phyloP scores from a whole-genome alignment of 2,329 filamentous ascomycete species.

The Ceratocystis smalleyi region DNA sequence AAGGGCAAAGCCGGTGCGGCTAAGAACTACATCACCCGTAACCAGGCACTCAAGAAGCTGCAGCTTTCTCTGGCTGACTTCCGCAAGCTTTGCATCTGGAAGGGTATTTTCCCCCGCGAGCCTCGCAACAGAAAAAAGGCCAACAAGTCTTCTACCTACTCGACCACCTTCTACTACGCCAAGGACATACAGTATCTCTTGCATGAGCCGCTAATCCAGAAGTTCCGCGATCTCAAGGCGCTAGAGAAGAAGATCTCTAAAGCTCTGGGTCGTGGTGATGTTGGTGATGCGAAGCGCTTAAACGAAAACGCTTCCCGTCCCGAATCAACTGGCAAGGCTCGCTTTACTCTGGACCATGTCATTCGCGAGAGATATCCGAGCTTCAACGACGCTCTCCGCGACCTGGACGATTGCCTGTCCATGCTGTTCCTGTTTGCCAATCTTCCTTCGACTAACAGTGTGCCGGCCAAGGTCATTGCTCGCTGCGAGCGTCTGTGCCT shows the following conservation, averaged over 20 bases:
- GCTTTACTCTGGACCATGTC: conserved; percentile 87
- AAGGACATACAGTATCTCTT: conserved; percentile 98
- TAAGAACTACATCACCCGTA: conserved; percentile 97
- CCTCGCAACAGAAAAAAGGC: conserved; percentile 95
- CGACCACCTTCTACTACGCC: conserved; percentile 80
- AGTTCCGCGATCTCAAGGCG: conserved; percentile 93
- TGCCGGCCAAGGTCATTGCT: conserved; percentile 89
- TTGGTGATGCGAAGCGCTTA: conserved; percentile 70
- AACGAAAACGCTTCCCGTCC: conserved; percentile 75
- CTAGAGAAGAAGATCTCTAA: conserved; percentile 95
- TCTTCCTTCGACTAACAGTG: conserved; percentile 73
- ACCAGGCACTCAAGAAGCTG: conserved; percentile 91
- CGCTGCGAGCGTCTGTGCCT: conserved; percentile 83
- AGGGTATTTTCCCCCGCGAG: conserved; percentile 96
- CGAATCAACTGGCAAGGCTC: conserved; percentile 79
- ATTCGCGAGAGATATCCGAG: conserved; percentile 97
- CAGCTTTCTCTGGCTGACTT: conserved; percentile 96
- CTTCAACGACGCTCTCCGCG: conserved; percentile 82
- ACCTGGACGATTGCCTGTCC: conserved; percentile 89
- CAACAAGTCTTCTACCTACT: conserved; percentile 73
- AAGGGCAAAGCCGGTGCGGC: conserved; percentile 84
- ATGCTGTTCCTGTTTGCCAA: conserved; percentile 97
- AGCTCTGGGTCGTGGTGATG: conserved; percentile 81
- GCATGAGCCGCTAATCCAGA: conserved; percentile 83
- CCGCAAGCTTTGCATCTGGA: conserved; percentile 97